Evolutionary conservation across 2,329 filamentous ascomycete genomes (phyloP).

Genomic region (Exophiala calicioides): DNA sequence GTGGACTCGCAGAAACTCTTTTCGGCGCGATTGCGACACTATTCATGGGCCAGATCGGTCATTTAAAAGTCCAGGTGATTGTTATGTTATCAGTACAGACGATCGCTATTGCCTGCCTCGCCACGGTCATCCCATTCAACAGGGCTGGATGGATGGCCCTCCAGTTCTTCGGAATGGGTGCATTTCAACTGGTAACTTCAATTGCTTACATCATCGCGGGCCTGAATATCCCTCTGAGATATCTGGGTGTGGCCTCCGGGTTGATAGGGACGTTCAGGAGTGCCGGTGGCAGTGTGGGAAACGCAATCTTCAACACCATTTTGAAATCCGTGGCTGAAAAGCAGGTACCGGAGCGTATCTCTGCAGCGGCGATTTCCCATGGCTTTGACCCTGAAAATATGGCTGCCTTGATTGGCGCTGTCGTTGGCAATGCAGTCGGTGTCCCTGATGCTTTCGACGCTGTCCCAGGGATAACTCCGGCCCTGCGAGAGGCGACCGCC

Average conservation of each 20-base stretch:
- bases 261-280: constrained; percentile 22
- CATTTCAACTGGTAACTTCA: constrained; percentile 16
- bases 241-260: constrained; percentile 21
- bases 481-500: constrained; percentile 38
- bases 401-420: constrained; percentile 37
- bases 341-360: constrained; percentile 6
- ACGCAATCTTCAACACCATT: constrained; percentile 33
- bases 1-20: constrained; percentile 9
- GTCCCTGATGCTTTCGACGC: constrained; percentile 29
- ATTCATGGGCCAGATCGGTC: constrained; percentile 14
- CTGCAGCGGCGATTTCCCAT: constrained; percentile 37
- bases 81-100: constrained; percentile 28
- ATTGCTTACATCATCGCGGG: constrained; percentile 17
- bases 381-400: constrained; percentile 41
- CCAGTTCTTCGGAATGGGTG: constrained; percentile 25
- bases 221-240: constrained; percentile 14
- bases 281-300: constrained; percentile 29
- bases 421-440: constrained; percentile 34
- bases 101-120: constrained; percentile 26
- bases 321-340: constrained; percentile 17
- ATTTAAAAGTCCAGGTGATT: constrained; percentile 21
- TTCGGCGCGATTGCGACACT: constrained; percentile 7
- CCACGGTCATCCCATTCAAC: constrained; percentile 8
- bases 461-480: constrained; percentile 40
- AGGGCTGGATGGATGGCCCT: constrained; percentile 29